These are phyloP conservation scores for Daldinia sp. DNA, from an alignment of 2,329 filamentous ascomycete genomes.

Conservation along the genomic window DNA sequence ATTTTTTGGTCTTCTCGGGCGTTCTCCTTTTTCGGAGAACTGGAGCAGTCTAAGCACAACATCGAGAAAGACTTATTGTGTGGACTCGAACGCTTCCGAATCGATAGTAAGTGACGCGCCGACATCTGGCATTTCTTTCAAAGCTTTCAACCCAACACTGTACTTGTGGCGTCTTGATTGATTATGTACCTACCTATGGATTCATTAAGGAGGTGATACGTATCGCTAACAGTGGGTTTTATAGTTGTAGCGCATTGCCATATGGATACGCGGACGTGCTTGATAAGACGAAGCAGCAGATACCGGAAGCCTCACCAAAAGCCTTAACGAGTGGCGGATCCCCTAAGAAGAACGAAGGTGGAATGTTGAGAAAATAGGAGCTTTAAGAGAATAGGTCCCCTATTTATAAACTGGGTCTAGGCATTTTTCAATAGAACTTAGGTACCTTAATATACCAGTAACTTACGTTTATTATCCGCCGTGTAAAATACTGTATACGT, in stretches of 20 bases:
- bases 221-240: background rate
- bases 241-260: slow-evolving; percentile 15
- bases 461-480: no score
- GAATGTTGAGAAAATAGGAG: background rate
- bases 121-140: no score
- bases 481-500: no score
- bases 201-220: background rate
- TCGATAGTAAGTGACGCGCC: slow-evolving; percentile 18
- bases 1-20: slow-evolving; percentile 10
- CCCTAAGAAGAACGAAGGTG: background rate
- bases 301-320: slow-evolving; percentile 28
- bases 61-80: slow-evolving; percentile 18
- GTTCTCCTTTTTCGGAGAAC: slow-evolving; percentile 1
- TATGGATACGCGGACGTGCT: slow-evolving; percentile 16
- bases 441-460: background rate
- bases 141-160: background rate
- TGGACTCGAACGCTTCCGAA: slow-evolving; percentile 24
- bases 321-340: background rate
- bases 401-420: background rate
- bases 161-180: background rate
- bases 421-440: background rate
- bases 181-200: background rate
- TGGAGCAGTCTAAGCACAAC: slow-evolving; percentile 5
- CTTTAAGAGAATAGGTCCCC: background rate
- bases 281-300: slow-evolving; percentile 18